Base-by-base conservation (phyloP, 495 filamentous ascomycete species). In the Podospora tetraspora region DNA sequence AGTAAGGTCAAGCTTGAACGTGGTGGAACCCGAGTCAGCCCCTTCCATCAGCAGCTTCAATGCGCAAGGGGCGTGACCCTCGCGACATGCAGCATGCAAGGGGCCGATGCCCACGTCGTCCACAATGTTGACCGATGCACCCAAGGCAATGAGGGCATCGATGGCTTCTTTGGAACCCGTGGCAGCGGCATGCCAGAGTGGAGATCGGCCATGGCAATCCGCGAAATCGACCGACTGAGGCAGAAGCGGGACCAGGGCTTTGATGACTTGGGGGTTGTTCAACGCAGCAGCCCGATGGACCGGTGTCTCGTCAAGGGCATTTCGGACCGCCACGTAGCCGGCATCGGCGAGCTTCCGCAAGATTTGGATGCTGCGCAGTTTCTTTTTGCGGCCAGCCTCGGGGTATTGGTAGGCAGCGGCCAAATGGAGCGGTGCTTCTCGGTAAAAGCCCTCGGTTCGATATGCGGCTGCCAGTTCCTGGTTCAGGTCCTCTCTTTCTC, bases 181-280 rank as follows among this genome's bases (percentile, higher is more conserved):
- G 32, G 62, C 62, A 30, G 62, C 62, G 10, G 62, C 62, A 16
- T 30, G 34, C 62, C 62, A 52, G 27, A 63, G 24, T 0, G 62
- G 62, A 19, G 62, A 52, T 11, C 62, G 62, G 6, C 62, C 62
- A 8, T 37, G 13, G 5, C 34, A 4, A 52, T 63, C 62, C 21
- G 21, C 27, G 3, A 8, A 12, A 27, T 63, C 12, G n/a, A 52
- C 62, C 12, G 62, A 52, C 0, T 24, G 62, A 22, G 32, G 62
- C 22, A 37, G 2, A 30, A 21, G 62, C 22, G 8, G 22, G n/a
- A 27, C 5, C 21, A 62, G 57, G 1, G 16, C 24, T 0, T 23
- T 16, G 13, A 59, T 22, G 12, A 59, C 24, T 13, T 59, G 5
- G 3, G 10, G 0, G 16, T 52, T 52, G 16, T 52, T 52, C 16